Evolutionary conservation across 139 green algal species (phyloP).

Genomic region (Coelastrella sp.): DNA sequence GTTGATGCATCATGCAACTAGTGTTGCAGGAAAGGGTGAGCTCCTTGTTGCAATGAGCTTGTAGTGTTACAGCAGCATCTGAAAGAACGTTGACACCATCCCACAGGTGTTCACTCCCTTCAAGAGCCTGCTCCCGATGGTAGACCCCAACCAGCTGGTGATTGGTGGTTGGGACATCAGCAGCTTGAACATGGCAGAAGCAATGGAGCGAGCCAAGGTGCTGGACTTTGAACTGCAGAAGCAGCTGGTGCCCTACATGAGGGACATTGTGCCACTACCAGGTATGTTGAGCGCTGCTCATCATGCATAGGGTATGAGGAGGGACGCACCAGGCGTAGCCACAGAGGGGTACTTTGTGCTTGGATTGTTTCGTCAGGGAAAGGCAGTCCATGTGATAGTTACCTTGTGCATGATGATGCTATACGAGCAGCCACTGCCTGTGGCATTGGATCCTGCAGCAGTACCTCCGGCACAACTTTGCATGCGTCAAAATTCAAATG

Average conservation of each 20-base stretch:
- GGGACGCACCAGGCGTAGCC: not conserved
- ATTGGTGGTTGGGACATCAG: conserved; percentile 99
- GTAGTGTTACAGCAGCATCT: no score
- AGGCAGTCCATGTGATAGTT: no score
- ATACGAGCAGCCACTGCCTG: no score
- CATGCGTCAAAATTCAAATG: no score
- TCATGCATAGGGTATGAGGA: not conserved
- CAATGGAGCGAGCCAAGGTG: conserved; percentile 62
- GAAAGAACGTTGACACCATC: no score
- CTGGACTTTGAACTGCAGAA: conserved; percentile 98
- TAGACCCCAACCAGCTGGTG: conserved; percentile 96
- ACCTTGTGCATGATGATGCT: no score
- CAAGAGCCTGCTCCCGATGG: conserved; percentile 91
- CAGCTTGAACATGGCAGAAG: conserved; percentile 91
- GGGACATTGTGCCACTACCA: conserved; percentile 91
- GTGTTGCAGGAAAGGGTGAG: no score
- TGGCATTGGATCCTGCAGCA: no score
- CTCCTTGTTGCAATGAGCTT: no score
- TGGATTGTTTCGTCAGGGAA: no score
- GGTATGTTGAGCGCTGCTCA: conserved; percentile 35
- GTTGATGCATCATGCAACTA: no score
- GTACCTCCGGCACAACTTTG: no score
- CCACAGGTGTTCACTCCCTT: conserved; percentile 88
- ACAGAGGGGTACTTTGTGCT: not conserved
- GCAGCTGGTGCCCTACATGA: conserved; percentile 96